Conservation (phyloP, 306 rosid genomes). For the Cucumis cinereus region DNA sequence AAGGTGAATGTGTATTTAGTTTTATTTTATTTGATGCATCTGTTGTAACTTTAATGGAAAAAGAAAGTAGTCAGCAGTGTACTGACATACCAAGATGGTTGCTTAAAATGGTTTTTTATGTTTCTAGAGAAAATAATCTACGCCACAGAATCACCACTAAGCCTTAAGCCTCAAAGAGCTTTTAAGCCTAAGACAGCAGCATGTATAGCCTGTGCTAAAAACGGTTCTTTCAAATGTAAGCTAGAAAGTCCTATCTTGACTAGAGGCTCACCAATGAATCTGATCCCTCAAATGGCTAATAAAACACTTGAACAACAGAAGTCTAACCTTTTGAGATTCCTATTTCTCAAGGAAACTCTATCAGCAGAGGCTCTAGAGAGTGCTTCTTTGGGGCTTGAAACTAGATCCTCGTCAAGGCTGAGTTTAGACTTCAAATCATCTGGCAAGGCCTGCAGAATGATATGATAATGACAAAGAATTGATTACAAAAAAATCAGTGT, state of each 20-base stretch:
- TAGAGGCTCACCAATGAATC: not conserved
- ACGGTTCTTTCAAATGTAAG: not conserved
- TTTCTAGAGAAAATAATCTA: not conserved
- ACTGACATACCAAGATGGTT: not conserved
- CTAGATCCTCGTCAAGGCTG: conserved; percentile 89
- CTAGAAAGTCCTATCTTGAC: not conserved
- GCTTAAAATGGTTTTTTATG: not conserved
- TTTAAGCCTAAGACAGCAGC: not conserved
- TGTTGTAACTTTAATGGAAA: not conserved
- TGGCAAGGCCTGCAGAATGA: conserved; percentile 77
- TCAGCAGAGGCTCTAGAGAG: conserved; percentile 89
- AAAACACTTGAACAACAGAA: not conserved
- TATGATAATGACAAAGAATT: conserved; percentile 14
- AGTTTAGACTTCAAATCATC: conserved; percentile 94
- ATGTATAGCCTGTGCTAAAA: no score
- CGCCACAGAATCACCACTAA: not conserved
- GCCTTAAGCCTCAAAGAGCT: not conserved
- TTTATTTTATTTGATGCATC: not conserved
- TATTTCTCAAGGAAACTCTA: conserved; percentile 66
- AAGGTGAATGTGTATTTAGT: not conserved
- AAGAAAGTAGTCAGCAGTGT: not conserved
- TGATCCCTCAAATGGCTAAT: not conserved
- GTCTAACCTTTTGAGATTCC: conserved; percentile 55
- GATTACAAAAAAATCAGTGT: not conserved
- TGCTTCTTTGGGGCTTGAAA: conserved; percentile 90